Conservation (phyloP, 2,329 filamentous ascomycete species). For the Didymella pomorum region DNA sequence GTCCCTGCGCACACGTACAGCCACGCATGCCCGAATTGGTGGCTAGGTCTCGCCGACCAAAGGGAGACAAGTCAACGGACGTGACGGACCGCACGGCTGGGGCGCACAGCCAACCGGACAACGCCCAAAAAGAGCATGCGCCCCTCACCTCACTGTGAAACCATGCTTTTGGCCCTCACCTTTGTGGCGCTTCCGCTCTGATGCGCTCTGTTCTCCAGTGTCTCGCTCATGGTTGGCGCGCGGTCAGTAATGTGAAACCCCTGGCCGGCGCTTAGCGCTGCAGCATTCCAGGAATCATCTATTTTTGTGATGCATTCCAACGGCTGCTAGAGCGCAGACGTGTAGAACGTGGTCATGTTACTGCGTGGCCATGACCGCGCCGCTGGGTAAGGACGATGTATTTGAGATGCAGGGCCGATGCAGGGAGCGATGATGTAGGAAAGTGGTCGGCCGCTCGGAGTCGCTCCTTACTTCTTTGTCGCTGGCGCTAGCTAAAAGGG, state of each 20-base stretch:
- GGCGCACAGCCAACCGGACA: not conserved
- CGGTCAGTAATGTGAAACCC: conserved; percentile 9
- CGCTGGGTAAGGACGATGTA: not conserved
- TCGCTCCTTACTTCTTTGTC: conserved; percentile 3
- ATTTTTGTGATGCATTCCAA: not conserved
- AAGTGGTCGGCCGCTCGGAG: conserved; percentile 2
- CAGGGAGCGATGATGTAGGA: conserved; percentile 11
- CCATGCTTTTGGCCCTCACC: not conserved
- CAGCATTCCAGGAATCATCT: conserved; percentile 1
- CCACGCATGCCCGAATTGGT: not conserved
- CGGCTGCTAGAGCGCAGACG: not conserved
- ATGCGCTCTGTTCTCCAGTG: not conserved
- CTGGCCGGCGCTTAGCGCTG: too few species aligned
- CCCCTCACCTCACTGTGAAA: conserved; percentile 14
- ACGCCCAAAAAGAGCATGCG: not conserved
- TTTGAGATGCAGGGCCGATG: conserved; percentile 12
- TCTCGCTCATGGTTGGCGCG: conserved; percentile 13
- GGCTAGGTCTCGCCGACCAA: not conserved
- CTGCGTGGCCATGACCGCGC: conserved; percentile 10
- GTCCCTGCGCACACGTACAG: conserved; percentile 6
- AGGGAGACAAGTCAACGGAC: not conserved
- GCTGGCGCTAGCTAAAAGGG: not conserved
- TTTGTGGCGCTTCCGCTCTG: not conserved
- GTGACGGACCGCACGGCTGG: not conserved
- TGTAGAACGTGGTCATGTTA: too few species aligned